phyloP scores from a whole-genome alignment of 2,329 filamentous ascomycete species.

The Ophiocordyceps unilateralis region DNA sequence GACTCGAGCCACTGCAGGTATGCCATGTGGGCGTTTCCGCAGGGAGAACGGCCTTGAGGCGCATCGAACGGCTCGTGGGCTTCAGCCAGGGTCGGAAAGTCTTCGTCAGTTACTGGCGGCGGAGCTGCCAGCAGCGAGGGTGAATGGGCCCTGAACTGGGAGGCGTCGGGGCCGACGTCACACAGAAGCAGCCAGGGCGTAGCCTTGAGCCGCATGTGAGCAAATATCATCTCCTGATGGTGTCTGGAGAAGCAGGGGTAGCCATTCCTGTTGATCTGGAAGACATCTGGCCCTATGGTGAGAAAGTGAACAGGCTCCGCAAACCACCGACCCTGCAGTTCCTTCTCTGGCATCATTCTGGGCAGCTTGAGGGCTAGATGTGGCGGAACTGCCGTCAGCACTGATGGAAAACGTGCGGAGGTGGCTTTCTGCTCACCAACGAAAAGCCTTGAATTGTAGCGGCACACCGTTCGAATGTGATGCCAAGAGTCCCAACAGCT shows the following conservation, averaged over 20 bases:
- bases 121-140: conserved; percentile 11
- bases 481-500: conserved; percentile 92
- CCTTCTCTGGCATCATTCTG: conserved; percentile 37
- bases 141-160: conserved; percentile 10
- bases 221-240: conserved; percentile 43
- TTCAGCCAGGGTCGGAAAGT: conserved; percentile 57
- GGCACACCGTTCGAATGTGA: conserved; percentile 66
- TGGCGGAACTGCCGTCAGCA: not conserved
- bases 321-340: conserved; percentile 51
- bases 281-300: conserved; percentile 33
- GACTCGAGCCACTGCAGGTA: conserved; percentile 76
- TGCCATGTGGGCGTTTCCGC: conserved; percentile 38
- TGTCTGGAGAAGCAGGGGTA: conserved; percentile 42
- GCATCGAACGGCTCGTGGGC: conserved; percentile 23
- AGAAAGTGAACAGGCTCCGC: conserved; percentile 49
- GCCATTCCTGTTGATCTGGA: conserved; percentile 42
- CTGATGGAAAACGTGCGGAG: not conserved
- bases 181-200: conserved; percentile 46
- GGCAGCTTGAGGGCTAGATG: conserved; percentile 37
- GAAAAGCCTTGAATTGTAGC: conserved; percentile 64
- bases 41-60: conserved; percentile 12
- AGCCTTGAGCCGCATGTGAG: conserved; percentile 47
- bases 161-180: conserved; percentile 35
- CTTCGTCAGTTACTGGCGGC: conserved; percentile 22
- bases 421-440: conserved; percentile 48